These are phyloP conservation scores for Helotiales sp. DNA, from an alignment of 2,329 filamentous ascomycete genomes.

Conservation along the genomic window DNA sequence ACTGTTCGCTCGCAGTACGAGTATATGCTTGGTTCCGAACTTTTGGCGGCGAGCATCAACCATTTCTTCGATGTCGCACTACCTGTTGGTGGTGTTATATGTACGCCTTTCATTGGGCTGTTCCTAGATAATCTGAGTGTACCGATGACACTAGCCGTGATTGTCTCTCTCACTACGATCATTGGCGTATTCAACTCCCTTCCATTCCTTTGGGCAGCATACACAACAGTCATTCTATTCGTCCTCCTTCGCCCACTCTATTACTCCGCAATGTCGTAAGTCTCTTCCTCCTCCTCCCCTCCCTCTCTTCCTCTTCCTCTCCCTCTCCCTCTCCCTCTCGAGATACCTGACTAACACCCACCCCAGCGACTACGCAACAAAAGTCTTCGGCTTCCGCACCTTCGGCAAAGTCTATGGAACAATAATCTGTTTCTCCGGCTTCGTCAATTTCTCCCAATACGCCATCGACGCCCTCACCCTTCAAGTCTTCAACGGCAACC, in stretches of 20 bases:
- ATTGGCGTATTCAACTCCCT: constrained; percentile 13
- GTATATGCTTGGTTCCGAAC: constrained; percentile 12
- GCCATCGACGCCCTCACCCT: constrained; percentile 10
- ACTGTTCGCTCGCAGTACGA: constrained; percentile 12
- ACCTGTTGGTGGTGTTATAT: constrained; percentile 8
- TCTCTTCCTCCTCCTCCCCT: neutral
- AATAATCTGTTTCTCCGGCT: constrained; percentile 11
- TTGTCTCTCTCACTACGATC: constrained; percentile 5
- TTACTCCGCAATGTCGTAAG: constrained; percentile 17
- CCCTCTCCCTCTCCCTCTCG: neutral
- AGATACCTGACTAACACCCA: neutral
- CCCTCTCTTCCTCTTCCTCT: neutral
- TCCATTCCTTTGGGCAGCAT: constrained; percentile 7
- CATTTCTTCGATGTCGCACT: constrained; percentile 10
- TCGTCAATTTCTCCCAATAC: constrained; percentile 13
- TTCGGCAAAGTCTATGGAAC: constrained; percentile 12
- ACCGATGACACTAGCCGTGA: constrained; percentile 2
- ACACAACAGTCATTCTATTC: constrained; percentile 9
- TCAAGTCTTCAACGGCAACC: constrained; percentile 7
- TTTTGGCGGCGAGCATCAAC: constrained; percentile 3
- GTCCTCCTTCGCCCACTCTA: constrained; percentile 9
- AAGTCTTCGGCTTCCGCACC: constrained; percentile 13
- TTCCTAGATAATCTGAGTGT: constrained; percentile 12
- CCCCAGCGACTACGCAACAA: constrained; percentile 9
- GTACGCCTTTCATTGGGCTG: constrained; percentile 11